Conservation (phyloP, 352 stramenopile genomes). For the Phytophthora uliginosa region DNA sequence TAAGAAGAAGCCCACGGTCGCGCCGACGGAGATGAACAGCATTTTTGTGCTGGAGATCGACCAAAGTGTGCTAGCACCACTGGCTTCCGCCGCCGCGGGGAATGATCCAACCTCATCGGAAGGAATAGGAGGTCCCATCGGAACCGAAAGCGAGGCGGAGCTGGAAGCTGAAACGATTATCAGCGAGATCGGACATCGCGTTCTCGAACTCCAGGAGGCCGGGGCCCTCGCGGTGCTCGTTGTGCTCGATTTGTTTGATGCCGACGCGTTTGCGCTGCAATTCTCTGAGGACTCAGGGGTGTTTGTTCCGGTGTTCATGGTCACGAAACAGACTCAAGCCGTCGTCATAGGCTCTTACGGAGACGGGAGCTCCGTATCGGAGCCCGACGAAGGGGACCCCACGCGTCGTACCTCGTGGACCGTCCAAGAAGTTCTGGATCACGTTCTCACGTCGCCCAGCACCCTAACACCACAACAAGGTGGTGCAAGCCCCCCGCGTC, state of each 20-base stretch:
- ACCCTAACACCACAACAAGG: constrained; percentile 4
- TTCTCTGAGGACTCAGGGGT: constrained; percentile 60
- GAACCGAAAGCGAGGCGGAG: constrained; percentile 34
- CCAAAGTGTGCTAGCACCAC: constrained; percentile 30
- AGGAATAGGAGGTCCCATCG: not conserved
- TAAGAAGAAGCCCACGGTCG: constrained; percentile 47
- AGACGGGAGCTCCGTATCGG: constrained; percentile 18
- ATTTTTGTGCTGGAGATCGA: constrained; percentile 61
- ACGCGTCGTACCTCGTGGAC: constrained; percentile 40
- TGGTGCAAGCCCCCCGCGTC: constrained; percentile 9
- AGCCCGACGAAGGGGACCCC: constrained; percentile 31
- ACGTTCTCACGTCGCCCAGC: constrained; percentile 17
- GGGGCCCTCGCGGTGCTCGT: constrained; percentile 68
- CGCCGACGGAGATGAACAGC: constrained; percentile 51
- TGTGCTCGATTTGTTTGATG: constrained; percentile 69
- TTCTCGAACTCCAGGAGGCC: constrained; percentile 69
- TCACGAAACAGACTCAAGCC: constrained; percentile 34
- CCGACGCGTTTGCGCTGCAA: constrained; percentile 65
- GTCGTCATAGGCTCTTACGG: constrained; percentile 27
- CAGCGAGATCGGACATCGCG: constrained; percentile 52
- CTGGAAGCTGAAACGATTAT: constrained; percentile 54
- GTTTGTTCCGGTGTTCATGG: constrained; percentile 82
- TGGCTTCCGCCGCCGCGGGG: constrained; percentile 20
- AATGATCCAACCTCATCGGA: constrained; percentile 6
- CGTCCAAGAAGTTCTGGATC: constrained; percentile 29